A percentile compares a stretch with the other conserved stretches of the same genome.
These are phyloP conservation scores for Termitomyces sp. DNA, from an alignment of 768 basidiomycete genomes.

Conservation along the genomic window DNA sequence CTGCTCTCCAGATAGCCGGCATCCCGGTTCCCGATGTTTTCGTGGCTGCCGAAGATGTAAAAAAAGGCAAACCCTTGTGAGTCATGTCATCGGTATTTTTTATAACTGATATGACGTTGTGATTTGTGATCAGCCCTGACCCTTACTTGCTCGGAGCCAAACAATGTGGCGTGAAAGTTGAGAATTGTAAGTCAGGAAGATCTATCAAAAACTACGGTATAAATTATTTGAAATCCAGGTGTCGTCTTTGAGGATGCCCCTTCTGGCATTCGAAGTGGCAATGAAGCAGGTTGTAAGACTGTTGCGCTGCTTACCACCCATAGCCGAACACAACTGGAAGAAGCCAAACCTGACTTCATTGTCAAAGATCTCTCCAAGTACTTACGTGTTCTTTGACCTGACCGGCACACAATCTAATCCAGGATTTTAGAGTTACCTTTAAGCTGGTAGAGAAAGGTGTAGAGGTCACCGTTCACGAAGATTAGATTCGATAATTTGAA, in stretches of 20 bases:
- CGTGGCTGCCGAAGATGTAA: slow-evolving; percentile 82
- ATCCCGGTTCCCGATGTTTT: slow-evolving; percentile 72
- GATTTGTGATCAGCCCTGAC: slow-evolving; percentile 55
- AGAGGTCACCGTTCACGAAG: slow-evolving; percentile 39
- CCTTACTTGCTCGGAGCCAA: slow-evolving; percentile 88
- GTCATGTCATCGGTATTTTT: slow-evolving; percentile 10
- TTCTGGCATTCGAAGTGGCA: slow-evolving; percentile 75
- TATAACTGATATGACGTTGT: slow-evolving; percentile 3
- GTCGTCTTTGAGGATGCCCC: slow-evolving; percentile 94
- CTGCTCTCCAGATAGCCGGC: slow-evolving; percentile 63
- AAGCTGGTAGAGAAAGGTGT: slow-evolving; percentile 36
- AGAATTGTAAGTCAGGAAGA: slow-evolving; percentile 45
- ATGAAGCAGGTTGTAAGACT: slow-evolving; percentile 79
- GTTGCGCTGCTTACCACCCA: slow-evolving; percentile 84
- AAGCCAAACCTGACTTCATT: slow-evolving; percentile 60
- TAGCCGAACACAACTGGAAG: slow-evolving; percentile 61
- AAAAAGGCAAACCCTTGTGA: slow-evolving; percentile 76
- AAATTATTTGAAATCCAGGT: slow-evolving; percentile 34
- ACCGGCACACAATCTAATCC: neutral
- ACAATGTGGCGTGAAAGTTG: slow-evolving; percentile 58
- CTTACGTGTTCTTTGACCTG: slow-evolving; percentile 16
- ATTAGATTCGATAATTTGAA: slow-evolving; percentile 18
- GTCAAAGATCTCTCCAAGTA: slow-evolving; percentile 74
- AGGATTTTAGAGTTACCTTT: slow-evolving; percentile 26
- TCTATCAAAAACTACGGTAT: neutral